Percentiles rank a stretch among this genome's conserved stretches.
Conservation (phyloP, 129 eudicot species). For the Dittrichia graveolens region DNA sequence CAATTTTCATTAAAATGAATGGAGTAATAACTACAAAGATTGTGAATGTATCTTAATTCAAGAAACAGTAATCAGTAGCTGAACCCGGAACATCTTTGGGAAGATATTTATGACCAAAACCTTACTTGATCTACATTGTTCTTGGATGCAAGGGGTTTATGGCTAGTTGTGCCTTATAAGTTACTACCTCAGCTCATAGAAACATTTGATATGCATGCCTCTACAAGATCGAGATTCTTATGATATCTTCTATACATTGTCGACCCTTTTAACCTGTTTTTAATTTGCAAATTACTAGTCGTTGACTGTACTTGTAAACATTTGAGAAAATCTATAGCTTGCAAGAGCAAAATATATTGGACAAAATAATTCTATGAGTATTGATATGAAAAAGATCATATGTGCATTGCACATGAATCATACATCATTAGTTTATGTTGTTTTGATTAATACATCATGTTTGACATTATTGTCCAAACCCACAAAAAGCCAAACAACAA, state of each 20-base stretch:
- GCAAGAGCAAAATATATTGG: no score
- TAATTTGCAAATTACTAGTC: no score
- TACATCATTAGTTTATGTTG: constrained; percentile 24
- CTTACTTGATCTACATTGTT: background rate
- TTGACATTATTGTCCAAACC: constrained; percentile 7
- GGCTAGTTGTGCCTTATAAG: background rate
- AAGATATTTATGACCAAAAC: no score
- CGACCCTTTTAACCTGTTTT: no score
- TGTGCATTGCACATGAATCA: constrained; percentile 11
- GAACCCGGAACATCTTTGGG: background rate
- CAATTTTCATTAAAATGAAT: background rate
- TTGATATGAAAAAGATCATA: constrained; percentile 9
- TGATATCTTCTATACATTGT: background rate
- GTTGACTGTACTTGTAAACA: no score
- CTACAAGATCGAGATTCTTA: background rate
- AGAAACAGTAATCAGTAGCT: background rate
- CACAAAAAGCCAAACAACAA: background rate
- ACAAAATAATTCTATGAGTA: constrained; percentile 3
- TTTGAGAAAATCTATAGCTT: no score
- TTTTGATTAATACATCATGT: background rate
- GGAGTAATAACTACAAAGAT: background rate
- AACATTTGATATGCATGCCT: background rate
- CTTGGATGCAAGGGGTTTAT: background rate
- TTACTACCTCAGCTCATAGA: background rate
- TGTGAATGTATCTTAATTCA: background rate